Conservation (phyloP, 306 rosid genomes). For the Trifolium subterraneum region DNA sequence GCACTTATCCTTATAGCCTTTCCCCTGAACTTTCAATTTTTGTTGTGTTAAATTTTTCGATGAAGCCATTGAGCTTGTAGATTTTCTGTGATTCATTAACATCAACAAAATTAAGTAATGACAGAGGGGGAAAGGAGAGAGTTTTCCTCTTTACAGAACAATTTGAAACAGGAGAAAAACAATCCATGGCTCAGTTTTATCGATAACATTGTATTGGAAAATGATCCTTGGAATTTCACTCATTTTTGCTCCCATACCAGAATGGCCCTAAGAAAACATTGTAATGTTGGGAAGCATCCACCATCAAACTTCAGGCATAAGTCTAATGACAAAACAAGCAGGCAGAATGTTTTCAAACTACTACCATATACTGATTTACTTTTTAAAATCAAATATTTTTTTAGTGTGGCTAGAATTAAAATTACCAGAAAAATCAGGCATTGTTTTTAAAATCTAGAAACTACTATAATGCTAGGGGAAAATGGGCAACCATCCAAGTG, state of each 20-base stretch:
- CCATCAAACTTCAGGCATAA: conserved; percentile 17
- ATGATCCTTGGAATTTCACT: conserved; percentile 6
- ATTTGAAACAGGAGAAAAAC: not conserved
- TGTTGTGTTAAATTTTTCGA: conserved; percentile 74
- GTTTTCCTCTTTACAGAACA: conserved; percentile 1
- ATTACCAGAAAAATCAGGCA: conserved; percentile 8
- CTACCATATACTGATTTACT: conserved; percentile 1
- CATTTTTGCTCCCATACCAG: conserved; percentile 7
- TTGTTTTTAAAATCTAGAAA: not conserved
- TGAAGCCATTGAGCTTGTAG: conserved; percentile 60
- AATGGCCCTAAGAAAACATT: conserved; percentile 16
- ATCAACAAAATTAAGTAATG: conserved; percentile 38
- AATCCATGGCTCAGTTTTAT: not conserved
- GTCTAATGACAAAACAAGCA: conserved; percentile 35
- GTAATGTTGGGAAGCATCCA: conserved; percentile 17
- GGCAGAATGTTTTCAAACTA: conserved; percentile 17
- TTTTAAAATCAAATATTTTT: not conserved
- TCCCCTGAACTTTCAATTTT: conserved; percentile 80
- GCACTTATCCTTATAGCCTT: conserved; percentile 93
- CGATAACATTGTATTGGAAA: conserved; percentile 20
- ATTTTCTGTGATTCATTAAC: conserved; percentile 57
- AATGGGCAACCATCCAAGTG: no score
- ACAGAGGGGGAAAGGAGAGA: not conserved
- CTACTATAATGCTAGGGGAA: no score
- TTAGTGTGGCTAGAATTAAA: not conserved